Evolutionary conservation across 2,329 filamentous ascomycete species (phyloP), one percentile per base, ranked within the genome.

Genomic region (Colletotrichum cereale): DNA sequence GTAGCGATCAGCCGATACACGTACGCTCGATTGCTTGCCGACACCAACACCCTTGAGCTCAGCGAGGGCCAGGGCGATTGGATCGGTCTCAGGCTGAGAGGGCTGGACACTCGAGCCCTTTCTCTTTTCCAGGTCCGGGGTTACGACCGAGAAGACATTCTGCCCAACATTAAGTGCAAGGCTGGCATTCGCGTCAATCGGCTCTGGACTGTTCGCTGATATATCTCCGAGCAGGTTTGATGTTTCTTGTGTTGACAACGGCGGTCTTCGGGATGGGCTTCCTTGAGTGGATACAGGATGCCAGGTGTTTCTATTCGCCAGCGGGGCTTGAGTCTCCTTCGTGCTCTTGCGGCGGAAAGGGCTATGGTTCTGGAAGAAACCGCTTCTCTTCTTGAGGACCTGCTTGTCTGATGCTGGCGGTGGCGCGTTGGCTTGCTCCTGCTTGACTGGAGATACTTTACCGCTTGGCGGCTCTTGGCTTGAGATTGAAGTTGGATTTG

Each of bases 1-100:
- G 81, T 97, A 98, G 72, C 93, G 91, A 80, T 99, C 97, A 24
- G 95, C 96, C n/a, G 96, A 97, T 72, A 97, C 90, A n/a, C 97
- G 90, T 60, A 89, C 87, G 4, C 91, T 91, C 8, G 94, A 89
- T 76, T 95, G 92, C 82, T 98, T 98, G 21, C 86, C 88, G 16
- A 93, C 86, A 0, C 86, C 87, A 5, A 95, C 92, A 0, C 92
- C 94, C 83, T 97, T 98, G 44, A 99, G 87, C 77, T 99, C 96
- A 14, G 96, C 96, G 10, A 99, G 86, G 31, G 96, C 97, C 76
- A 93, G 89, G 3, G 96, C 96, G 78, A 99, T 97, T 0, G 96
- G 96, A 77, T 99, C 96, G 21, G 88, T 82, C 31, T 94, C 92
- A 36, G 93, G 91, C 42, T 86, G 82, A 5, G 82, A 79, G 66